phyloP scores from a whole-genome alignment of 805 yeast species.

The Vanderwaltozyma polyspora region DNA sequence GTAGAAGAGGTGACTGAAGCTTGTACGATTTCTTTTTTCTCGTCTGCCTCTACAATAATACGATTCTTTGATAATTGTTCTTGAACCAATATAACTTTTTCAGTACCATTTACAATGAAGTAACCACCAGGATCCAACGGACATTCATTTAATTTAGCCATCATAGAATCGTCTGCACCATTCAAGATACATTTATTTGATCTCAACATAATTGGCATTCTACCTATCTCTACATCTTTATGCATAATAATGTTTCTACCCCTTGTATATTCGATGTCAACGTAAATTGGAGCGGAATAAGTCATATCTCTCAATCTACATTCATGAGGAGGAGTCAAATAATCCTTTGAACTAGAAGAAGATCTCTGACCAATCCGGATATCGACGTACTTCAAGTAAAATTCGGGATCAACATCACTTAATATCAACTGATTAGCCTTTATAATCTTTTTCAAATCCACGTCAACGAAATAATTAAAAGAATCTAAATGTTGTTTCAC shows the following conservation, averaged over 20 bases:
- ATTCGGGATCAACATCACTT: conserved; percentile 95
- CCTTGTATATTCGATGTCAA: conserved; percentile 93
- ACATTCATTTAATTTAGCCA: conserved; percentile 88
- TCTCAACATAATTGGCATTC: conserved; percentile 98
- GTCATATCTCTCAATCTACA: conserved; percentile 91
- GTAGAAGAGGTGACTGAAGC: conserved; percentile 97
- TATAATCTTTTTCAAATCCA: conserved; percentile 84
- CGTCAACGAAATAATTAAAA: conserved; percentile 92
- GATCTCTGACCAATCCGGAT: conserved; percentile 80
- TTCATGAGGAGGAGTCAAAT: conserved; percentile 79
- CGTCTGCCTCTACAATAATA: conserved; percentile 96
- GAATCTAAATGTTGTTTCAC: conserved; percentile 97
- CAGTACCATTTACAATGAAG: conserved; percentile 95
- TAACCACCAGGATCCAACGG: conserved; percentile 99
- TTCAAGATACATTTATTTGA: conserved; percentile 82
- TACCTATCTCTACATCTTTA: conserved; percentile 84
- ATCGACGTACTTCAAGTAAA: conserved; percentile 84
- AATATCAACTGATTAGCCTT: conserved; percentile 80
- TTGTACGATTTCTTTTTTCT: conserved; percentile 85
- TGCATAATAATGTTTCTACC: conserved; percentile 88
- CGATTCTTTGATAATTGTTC: conserved; percentile 95
- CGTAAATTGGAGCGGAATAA: conserved; percentile 89
- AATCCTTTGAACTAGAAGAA: conserved; percentile 43
- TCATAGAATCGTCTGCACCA: conserved; percentile 64
- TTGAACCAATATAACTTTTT: conserved; percentile 90